Base-by-base conservation (phyloP, 371 early-diverging fungal species). In the Syncephalastrum contaminatum region DNA sequence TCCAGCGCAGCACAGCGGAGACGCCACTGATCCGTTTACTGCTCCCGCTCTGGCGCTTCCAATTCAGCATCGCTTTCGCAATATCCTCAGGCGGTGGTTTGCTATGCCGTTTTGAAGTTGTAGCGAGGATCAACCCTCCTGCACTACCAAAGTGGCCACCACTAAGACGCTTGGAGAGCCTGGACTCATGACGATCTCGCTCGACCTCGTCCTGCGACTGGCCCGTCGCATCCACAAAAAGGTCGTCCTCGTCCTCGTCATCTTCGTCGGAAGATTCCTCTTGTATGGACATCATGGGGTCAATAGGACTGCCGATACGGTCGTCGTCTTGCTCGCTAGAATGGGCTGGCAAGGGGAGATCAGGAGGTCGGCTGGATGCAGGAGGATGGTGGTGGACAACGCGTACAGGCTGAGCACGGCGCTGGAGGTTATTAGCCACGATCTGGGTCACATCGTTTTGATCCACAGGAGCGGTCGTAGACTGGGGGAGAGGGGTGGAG, bases 81-180 rank as follows among this genome's bases (percentile, higher is more conserved):
- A 73, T 58, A 51, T 67, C 69, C 43, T 74, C 71, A 12, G 69
- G 63, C 40, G 75, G 64, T 20, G 64, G 62, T 39, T 62, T 48
- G 22, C 66, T 72, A 1, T 43, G 58, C 21, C 62, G 60, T 2
- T 44, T 51, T 2, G 63, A 43, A 42, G 62, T 61, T 0, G 68
- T 73, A 27, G 73, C 73, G 14, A 71, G 44, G 48, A 79, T 56
- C 15, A 79, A 44, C 15, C 79, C 79, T 3, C 79, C 79, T 4
- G 79, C 79, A 45, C 75, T 75, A 3, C 79, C 79, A 56, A 59
- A 79, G 54, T 79, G 79, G 3, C 79, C 79, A 14, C 75, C 79
- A 20, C 72, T 71, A 13, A 79, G 53, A 55, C 79, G 58, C 51
- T 79, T 79, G 2, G 73, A 67, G 21, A 79, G 51, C 22, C 67